Conservation (phyloP, 2,329 filamentous ascomycete species). For the Colletotrichum musae region DNA sequence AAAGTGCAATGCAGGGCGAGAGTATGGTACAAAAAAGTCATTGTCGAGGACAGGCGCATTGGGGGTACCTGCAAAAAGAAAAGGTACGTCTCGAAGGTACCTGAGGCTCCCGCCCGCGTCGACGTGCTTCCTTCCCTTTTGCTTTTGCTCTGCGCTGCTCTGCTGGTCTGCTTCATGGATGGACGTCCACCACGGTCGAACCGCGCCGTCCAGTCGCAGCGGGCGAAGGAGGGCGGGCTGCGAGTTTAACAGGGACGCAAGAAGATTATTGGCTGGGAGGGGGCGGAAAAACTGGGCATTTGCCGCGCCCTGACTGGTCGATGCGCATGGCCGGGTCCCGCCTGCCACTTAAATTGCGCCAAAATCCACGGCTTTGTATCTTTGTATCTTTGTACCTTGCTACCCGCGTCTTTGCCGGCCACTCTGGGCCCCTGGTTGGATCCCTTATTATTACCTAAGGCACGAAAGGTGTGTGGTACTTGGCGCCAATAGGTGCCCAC, state of each 20-base stretch:
- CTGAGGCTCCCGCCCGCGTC: constrained; percentile 31
- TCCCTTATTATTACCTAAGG: background rate
- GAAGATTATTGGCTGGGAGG: constrained; percentile 26
- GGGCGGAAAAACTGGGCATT: constrained; percentile 13
- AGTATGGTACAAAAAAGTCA: background rate
- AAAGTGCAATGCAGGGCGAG: background rate
- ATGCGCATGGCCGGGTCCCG: constrained; percentile 10
- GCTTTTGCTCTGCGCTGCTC: background rate
- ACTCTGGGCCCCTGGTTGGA: background rate
- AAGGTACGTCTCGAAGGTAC: constrained; percentile 26
- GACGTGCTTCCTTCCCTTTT: background rate
- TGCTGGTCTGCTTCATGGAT: constrained; percentile 12
- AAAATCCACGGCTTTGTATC: constrained; percentile 27
- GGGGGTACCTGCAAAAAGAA: background rate
- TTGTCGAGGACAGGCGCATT: too few relatives aligned
- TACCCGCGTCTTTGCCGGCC: background rate
- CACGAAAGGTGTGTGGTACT: background rate
- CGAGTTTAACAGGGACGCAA: constrained; percentile 6
- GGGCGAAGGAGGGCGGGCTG: constrained; percentile 20
- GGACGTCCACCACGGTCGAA: constrained; percentile 10
- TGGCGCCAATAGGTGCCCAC: too few relatives aligned
- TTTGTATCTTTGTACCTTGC: constrained; percentile 12
- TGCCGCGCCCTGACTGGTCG: constrained; percentile 32
- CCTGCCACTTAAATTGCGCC: constrained; percentile 27
- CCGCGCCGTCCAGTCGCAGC: constrained; percentile 19